Percentiles rank a stretch among this genome's conserved stretches.
phyloP scores from a whole-genome alignment of 495 filamentous ascomycete species.

The Rostrohypoxylon terebratum region DNA sequence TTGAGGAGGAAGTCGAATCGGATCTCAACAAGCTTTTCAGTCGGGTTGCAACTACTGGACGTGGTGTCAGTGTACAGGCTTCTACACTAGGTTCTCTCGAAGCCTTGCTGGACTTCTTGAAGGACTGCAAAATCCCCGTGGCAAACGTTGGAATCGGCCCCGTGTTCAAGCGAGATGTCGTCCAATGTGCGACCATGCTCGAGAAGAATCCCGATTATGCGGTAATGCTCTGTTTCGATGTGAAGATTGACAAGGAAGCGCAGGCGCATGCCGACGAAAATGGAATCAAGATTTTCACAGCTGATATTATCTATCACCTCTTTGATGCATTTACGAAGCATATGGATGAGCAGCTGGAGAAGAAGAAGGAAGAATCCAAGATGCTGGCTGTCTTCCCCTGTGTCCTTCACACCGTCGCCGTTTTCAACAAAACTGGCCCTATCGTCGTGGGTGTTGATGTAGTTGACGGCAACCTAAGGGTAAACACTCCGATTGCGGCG shows the following conservation, averaged over 20 bases:
- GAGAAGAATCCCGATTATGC: constrained; percentile 96
- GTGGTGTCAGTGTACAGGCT: constrained; percentile 96
- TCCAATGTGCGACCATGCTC: constrained; percentile 95
- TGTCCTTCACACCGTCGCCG: constrained; percentile 84
- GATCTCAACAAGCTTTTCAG: constrained; percentile 92
- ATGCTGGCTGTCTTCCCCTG: constrained; percentile 97
- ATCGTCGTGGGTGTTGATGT: constrained; percentile 98
- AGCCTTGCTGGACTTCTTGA: constrained; percentile 95
- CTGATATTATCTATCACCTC: constrained; percentile 98
- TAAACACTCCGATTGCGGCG: constrained; percentile 89
- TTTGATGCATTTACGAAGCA: constrained; percentile 97
- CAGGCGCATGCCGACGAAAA: constrained; percentile 90
- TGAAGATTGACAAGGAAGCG: constrained; percentile 98
- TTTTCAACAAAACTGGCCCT: constrained; percentile 98
- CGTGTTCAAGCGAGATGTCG: constrained; percentile 98
- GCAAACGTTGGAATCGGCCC: constrained; percentile 97
- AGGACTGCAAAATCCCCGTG: constrained; percentile 94
- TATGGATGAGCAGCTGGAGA: constrained; percentile 84
- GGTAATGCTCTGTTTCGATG: constrained; percentile 99
- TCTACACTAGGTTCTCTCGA: constrained; percentile 98
- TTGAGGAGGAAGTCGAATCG: constrained; percentile 95
- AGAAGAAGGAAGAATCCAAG: constrained; percentile 96
- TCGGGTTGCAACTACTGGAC: constrained; percentile 88
- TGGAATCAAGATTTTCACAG: constrained; percentile 97
- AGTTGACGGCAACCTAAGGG: constrained; percentile 82